These are phyloP conservation scores for Cytospora leucostoma DNA, from an alignment of 2,329 filamentous ascomycete genomes.

Conservation along the genomic window DNA sequence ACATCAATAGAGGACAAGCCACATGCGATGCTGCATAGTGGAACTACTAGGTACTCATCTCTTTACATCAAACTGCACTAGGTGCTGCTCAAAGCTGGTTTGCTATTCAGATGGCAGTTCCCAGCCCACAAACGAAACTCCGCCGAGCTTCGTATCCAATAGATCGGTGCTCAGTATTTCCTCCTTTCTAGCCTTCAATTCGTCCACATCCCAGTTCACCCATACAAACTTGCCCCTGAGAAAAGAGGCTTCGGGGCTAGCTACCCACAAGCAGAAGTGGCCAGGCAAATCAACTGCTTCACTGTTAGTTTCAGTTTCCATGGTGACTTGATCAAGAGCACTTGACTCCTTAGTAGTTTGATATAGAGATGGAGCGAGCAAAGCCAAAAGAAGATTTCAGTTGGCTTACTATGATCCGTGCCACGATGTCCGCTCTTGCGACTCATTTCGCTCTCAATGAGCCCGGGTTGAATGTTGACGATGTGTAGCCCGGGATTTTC, in stretches of 20 bases:
- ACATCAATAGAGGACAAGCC: too few relatives aligned
- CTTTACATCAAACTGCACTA: too few relatives aligned
- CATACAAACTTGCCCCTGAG: conserved; percentile 12
- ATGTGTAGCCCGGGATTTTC: conserved; percentile 42
- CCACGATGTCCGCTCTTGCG: conserved; percentile 1
- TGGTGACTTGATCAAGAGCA: not conserved
- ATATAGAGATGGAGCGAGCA: not conserved
- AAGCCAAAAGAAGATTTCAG: conserved; percentile 5
- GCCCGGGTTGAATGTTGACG: conserved; percentile 45
- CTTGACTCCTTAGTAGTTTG: conserved; percentile 1
- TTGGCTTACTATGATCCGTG: conserved; percentile 9
- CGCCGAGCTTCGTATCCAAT: conserved; percentile 4
- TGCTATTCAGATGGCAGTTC: conserved; percentile 5
- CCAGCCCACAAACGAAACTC: conserved; percentile 4
- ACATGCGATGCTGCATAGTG: too few relatives aligned
- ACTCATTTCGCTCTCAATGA: conserved; percentile 42
- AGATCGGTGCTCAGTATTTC: conserved; percentile 4
- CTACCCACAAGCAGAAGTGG: conserved; percentile 7
- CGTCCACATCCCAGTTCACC: conserved; percentile 13
- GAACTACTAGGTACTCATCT: too few relatives aligned
- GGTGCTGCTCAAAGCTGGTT: conserved; percentile 2
- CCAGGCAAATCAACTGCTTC: conserved; percentile 6
- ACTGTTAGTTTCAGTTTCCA: conserved; percentile 6
- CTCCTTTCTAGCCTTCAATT: conserved; percentile 4
- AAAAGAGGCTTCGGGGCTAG: not conserved